A percentile compares a stretch with the other conserved stretches of the same genome.
These are phyloP conservation scores for Ricinus communis DNA, from an alignment of 345 rosid genomes.

Conservation along the genomic window DNA sequence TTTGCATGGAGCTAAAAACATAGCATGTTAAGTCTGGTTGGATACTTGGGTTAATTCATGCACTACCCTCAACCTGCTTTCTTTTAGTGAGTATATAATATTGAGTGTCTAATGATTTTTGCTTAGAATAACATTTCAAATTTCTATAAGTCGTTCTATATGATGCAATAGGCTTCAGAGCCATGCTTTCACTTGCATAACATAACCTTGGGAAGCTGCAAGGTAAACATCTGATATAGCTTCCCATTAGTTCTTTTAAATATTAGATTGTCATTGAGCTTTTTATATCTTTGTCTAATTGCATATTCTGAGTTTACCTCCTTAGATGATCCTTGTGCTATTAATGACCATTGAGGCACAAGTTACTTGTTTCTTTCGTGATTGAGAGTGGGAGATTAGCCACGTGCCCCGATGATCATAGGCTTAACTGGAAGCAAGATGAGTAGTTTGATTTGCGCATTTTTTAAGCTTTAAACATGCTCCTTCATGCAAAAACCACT, in stretches of 20 bases:
- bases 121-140: neutral
- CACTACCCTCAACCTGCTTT: neutral
- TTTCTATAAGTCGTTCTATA: neutral
- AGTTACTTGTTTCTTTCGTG: slow-evolving; percentile 2
- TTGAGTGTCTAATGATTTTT: neutral
- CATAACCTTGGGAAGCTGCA: neutral
- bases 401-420: neutral
- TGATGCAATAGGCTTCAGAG: neutral
- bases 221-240: neutral
- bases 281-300: neutral
- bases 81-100: neutral
- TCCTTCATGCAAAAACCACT: neutral
- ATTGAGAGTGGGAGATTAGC: neutral
- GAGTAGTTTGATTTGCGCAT: neutral
- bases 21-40: neutral
- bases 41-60: neutral
- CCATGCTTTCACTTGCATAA: neutral
- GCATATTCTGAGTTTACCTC: neutral
- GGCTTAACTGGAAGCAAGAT: neutral
- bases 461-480: neutral
- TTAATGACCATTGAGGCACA: neutral
- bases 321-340: neutral
- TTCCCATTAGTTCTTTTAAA: neutral
- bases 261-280: neutral
- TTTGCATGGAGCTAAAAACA: neutral